Evolutionary conservation across 805 yeast species (phyloP), one percentile per base, ranked within the genome.

Genomic region (Millerozyma acaciae): DNA sequence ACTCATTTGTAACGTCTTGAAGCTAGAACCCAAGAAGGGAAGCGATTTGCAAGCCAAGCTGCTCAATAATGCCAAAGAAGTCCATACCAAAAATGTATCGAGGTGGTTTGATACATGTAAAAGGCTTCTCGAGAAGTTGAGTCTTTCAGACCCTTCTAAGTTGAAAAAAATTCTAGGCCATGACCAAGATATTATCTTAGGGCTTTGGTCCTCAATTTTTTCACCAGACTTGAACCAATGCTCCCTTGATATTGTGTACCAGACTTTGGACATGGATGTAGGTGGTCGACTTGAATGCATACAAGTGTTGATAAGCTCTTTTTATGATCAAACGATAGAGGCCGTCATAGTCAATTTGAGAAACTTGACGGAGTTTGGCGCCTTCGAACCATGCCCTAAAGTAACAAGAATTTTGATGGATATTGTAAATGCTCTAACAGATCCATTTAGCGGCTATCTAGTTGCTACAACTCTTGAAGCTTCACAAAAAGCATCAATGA

Each of bases 371-470:
- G 45, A 55, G 9, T 57, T 76, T 38, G 68, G 65, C 20, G 74
- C 73, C 23, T 81, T 66, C 48, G 88, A 83, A 34, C 87, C 89
- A 1, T 77, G 84, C 40, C 88, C 89, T 1, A 75, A 84, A 43
- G 80, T 83, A 2, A 78, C 86, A 2, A 68, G 84, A 45, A 76
- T 86, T 7, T 50, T 84, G 26, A 80, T 83, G 78, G 96, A 89
- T 60, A 68, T 88, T 4, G 53, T 77, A 3, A 68, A 68, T 12
- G 74, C 80, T 0, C 61, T 86, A 30, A 69, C 76, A 28, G 84
- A 82, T 47, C 84, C 95, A 0, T 61, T 80, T 13, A 64, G 62
- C 23, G 94, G 95, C 21, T 53, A 80, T 4, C 44, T 72, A 12
- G 42, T 45, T 12, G 36, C 57, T 2, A 37, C 45, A 8, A 21